phyloP scores from a whole-genome alignment of 192 early-diverging fungal genomes.

The Geosiphon pyriformis region DNA sequence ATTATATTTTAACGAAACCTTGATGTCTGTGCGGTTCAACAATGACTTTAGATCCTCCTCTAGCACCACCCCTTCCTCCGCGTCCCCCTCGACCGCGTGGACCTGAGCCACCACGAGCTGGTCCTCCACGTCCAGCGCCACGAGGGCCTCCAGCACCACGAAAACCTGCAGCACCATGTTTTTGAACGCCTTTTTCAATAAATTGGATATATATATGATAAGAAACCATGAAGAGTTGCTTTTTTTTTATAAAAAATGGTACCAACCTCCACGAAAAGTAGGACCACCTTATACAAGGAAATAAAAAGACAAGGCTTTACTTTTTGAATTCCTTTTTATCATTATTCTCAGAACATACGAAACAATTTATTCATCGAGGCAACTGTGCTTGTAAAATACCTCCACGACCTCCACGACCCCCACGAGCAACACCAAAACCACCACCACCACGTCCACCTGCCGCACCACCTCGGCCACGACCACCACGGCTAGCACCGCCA shows the following conservation, averaged over 20 bases:
- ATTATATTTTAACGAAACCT: slow-evolving; percentile 29
- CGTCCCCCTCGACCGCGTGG: slow-evolving; percentile 50
- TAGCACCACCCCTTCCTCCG: slow-evolving; percentile 69
- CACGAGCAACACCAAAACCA: slow-evolving; percentile 49
- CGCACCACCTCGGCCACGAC: slow-evolving; percentile 40
- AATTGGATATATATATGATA: no score
- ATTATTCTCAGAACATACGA: no score
- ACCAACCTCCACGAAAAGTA: no score
- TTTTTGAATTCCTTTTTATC: no score
- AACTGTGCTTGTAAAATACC: slow-evolving; percentile 30
- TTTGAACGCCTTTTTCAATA: neutral
- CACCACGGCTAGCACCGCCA: slow-evolving; percentile 34
- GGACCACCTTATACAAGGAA: no score
- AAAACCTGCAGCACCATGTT: slow-evolving; percentile 49
- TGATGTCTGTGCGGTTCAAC: slow-evolving; percentile 97
- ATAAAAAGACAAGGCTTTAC: no score
- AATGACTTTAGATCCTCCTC: slow-evolving; percentile 90
- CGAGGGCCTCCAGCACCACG: slow-evolving; percentile 52
- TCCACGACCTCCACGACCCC: slow-evolving; percentile 45
- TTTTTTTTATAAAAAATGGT: no score
- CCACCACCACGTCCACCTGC: slow-evolving; percentile 45
- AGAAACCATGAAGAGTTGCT: no score
- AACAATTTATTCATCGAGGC: neutral
- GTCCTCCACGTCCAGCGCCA: slow-evolving; percentile 49
- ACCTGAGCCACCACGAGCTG: slow-evolving; percentile 51